Base-by-base conservation (phyloP, 352 stramenopile species). In the Phytophthora brassicae region DNA sequence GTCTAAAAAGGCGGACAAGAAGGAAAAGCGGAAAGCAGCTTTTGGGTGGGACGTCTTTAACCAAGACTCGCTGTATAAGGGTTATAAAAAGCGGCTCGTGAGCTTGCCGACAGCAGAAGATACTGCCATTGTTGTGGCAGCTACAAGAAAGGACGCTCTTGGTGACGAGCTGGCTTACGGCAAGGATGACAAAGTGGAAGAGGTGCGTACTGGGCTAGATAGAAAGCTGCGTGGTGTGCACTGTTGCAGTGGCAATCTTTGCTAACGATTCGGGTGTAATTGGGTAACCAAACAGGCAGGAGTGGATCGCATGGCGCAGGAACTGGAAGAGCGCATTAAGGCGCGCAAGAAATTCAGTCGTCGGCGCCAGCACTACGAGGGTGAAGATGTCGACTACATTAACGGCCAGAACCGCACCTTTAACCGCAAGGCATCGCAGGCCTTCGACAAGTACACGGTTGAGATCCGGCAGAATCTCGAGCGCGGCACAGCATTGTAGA, bases 401-500 rank as follows among this genome's bases (percentile, higher is more conserved):
- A 99, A 99, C 82, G 90, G 98, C 68, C 83, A 97, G 54, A 99
- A 99, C 79, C 97, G 96, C 58, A 71, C 83, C 29, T 99, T 99
- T 84, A 99, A 99, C 84, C 86, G 97, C 77, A 99, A 99, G 77
- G 93, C 98, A 54, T 92, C 89, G 51, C 84, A 97, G 39, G 95
- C 97, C 28, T 99, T 97, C 69, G 95, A 99, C 80, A 97, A 98
- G 76, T 98, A 98, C 75, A 99, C 96, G 16, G 95, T 98, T 17
- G 97, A 99, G 66, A 99, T 99, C 74, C 82, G 94, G 41, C 95
- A 99, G 72, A 99, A 99, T 75, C 83, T 99, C 44, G 97, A 99
- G 66, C 88, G 97, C 50, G 97, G 97, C 31, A 99, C 96, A 9
- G 97, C 96, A 0, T 74, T 99, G 39, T 99, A 96, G 43, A 48